Percentiles rank a stretch among this genome's conserved stretches.
Conservation (phyloP, 352 stramenopile species). For the Phytopythium boreale region DNA sequence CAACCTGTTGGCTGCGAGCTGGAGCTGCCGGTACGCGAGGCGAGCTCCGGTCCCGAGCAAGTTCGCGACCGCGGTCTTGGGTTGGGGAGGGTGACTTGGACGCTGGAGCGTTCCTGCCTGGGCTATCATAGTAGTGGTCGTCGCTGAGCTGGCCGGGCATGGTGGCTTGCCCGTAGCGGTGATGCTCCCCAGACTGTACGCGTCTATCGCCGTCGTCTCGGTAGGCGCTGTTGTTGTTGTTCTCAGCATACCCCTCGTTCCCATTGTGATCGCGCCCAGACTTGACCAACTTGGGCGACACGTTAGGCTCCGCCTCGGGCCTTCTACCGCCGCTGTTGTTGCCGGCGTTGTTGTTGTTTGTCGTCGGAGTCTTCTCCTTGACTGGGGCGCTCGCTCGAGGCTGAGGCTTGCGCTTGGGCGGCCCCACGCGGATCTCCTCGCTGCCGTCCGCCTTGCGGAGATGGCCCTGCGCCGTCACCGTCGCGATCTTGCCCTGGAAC, state of each 20-base stretch:
- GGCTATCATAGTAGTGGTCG: slow-evolving; percentile 28
- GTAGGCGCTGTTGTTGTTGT: background rate
- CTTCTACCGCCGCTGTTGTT: background rate
- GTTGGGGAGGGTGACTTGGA: slow-evolving; percentile 4
- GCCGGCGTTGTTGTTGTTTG: slow-evolving; percentile 10
- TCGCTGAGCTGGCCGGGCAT: slow-evolving; percentile 31
- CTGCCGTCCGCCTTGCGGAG: slow-evolving; percentile 77
- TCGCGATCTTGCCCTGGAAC: slow-evolving; percentile 83
- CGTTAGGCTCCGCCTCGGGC: background rate
- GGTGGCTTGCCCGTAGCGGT: slow-evolving; percentile 14
- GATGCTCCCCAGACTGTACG: slow-evolving; percentile 6
- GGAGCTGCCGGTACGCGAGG: background rate
- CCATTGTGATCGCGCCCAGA: background rate
- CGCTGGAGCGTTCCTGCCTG: background rate
- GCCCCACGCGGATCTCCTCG: slow-evolving; percentile 76
- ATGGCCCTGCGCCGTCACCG: slow-evolving; percentile 73
- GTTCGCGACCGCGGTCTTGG: background rate
- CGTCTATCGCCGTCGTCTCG: background rate
- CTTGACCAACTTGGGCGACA: background rate
- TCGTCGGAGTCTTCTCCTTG: background rate
- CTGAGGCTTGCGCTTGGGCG: slow-evolving; percentile 45
- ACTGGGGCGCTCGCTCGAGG: slow-evolving; percentile 10
- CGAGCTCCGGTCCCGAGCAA: background rate
- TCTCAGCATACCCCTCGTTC: background rate
- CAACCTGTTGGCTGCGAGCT: background rate